A percentile compares a stretch with the other conserved stretches of the same genome.
phyloP scores from a whole-genome alignment of 73 alveolate genomes.

The Blepharisma stoltei region DNA sequence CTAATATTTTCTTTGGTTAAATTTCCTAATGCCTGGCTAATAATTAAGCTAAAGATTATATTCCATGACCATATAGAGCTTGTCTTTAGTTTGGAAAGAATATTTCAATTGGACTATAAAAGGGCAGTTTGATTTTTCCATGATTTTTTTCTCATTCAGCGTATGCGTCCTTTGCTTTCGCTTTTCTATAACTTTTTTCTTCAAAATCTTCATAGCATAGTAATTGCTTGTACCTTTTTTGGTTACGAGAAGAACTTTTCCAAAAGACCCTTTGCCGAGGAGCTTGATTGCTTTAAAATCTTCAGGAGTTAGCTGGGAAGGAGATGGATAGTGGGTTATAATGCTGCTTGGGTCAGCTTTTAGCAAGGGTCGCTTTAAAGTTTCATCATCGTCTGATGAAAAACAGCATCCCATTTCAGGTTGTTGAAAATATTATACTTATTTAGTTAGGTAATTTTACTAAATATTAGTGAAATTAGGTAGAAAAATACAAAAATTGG shows the following conservation, averaged over 20 bases:
- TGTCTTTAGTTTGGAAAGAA: conserved; percentile 76
- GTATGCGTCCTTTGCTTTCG: conserved; percentile 75
- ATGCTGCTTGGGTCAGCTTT: background rate
- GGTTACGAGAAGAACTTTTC: conserved; percentile 51
- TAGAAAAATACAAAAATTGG: too few species aligned
- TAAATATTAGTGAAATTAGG: too few species aligned
- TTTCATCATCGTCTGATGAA: background rate
- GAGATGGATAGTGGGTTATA: too few species aligned
- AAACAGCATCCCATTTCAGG: background rate
- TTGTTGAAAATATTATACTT: too few species aligned
- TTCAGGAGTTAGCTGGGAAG: conserved; percentile 12
- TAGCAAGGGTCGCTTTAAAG: background rate
- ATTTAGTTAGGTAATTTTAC: too few species aligned
- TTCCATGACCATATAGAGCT: conserved; percentile 87
- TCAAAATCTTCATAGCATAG: conserved; percentile 74
- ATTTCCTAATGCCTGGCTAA: background rate
- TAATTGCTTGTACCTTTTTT: conserved; percentile 47
- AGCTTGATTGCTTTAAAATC: conserved; percentile 34
- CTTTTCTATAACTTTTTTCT: conserved; percentile 69
- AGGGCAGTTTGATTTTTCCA: conserved; percentile 72
- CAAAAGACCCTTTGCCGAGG: conserved; percentile 59
- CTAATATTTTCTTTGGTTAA: too few species aligned
- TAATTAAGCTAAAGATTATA: too few species aligned
- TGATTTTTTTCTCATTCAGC: conserved; percentile 75
- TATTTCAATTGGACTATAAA: conserved; percentile 79